phyloP scores from a whole-genome alignment of 1,284 basidiomycete species.

The Apiotrichum sp. region DNA sequence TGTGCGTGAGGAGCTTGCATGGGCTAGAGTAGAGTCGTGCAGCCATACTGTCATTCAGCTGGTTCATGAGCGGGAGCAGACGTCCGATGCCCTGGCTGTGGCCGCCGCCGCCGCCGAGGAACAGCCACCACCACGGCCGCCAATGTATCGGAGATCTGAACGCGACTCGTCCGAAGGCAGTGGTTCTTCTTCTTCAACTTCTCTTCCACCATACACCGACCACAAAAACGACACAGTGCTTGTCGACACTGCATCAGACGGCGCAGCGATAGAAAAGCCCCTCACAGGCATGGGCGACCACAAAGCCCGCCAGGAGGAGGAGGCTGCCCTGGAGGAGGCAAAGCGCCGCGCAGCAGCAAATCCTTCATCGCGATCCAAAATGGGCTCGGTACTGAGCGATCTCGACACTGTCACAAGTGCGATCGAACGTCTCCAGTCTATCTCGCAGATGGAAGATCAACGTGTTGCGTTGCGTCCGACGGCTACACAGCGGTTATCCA shows the following conservation, averaged over 20 bases:
- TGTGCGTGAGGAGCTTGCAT: conserved; percentile 30
- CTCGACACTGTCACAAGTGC: conserved; percentile 74
- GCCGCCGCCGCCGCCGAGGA: too few species aligned
- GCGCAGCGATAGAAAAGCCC: not conserved
- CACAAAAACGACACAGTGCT: conserved; percentile 3
- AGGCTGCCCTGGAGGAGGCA: not conserved
- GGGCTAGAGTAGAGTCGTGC: conserved; percentile 29
- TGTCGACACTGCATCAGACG: not conserved
- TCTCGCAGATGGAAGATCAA: conserved; percentile 76
- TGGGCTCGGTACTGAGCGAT: conserved; percentile 48
- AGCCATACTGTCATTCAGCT: conserved; percentile 22
- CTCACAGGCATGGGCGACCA: not conserved
- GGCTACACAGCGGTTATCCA: not conserved
- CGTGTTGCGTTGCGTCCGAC: conserved; percentile 64
- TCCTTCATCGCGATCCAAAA: not conserved
- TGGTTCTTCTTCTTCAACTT: not conserved
- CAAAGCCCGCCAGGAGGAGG: not conserved
- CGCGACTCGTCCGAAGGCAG: conserved; percentile 4
- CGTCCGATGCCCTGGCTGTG: conserved; percentile 1
- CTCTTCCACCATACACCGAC: conserved; percentile 9
- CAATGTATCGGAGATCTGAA: conserved; percentile 8
- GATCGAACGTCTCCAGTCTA: conserved; percentile 74
- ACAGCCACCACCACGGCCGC: conserved; percentile 6
- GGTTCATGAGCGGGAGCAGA: conserved; percentile 12
- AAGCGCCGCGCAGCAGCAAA: not conserved